phyloP scores from a whole-genome alignment of 768 basidiomycete genomes.

The Macrolepiota fuliginosa region DNA sequence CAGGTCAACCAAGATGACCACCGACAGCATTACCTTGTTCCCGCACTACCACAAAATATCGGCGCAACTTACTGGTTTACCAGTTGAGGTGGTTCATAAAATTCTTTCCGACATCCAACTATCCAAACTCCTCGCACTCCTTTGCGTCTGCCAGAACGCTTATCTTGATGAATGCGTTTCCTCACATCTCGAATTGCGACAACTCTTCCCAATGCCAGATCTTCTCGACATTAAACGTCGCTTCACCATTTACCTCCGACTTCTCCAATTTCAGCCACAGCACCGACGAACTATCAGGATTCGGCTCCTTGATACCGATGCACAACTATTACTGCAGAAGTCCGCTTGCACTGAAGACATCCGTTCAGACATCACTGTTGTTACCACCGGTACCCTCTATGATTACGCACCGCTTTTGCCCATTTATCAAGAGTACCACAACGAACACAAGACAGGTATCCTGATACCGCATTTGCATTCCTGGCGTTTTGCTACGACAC shows the following conservation, averaged over 20 bases:
- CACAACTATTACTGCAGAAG: not conserved
- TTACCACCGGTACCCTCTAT: constrained; percentile 14
- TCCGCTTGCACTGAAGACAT: constrained; percentile 1
- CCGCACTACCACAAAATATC: constrained; percentile 17
- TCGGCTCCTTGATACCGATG: constrained; percentile 10
- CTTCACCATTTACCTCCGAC: constrained; percentile 20
- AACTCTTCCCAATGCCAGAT: constrained; percentile 11
- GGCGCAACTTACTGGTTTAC: constrained; percentile 18
- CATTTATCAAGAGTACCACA: constrained; percentile 7
- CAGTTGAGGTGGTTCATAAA: constrained; percentile 26
- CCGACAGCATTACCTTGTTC: not conserved
- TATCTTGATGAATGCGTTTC: constrained; percentile 24
- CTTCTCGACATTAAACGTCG: constrained; percentile 17
- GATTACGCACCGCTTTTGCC: constrained; percentile 14
- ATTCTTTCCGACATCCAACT: constrained; percentile 25
- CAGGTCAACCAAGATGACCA: not conserved
- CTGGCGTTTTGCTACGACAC: constrained; percentile 14
- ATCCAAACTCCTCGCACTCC: constrained; percentile 22
- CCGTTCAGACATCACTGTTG: constrained; percentile 8
- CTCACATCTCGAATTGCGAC: constrained; percentile 17
- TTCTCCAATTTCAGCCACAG: constrained; percentile 1
- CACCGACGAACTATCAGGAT: not conserved
- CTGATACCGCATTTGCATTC: constrained; percentile 11
- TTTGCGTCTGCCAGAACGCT: constrained; percentile 19
- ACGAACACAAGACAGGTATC: not conserved